Evolutionary conservation across 2,329 filamentous ascomycete species (phyloP).

Genomic region (Aureobasidium sp.): DNA sequence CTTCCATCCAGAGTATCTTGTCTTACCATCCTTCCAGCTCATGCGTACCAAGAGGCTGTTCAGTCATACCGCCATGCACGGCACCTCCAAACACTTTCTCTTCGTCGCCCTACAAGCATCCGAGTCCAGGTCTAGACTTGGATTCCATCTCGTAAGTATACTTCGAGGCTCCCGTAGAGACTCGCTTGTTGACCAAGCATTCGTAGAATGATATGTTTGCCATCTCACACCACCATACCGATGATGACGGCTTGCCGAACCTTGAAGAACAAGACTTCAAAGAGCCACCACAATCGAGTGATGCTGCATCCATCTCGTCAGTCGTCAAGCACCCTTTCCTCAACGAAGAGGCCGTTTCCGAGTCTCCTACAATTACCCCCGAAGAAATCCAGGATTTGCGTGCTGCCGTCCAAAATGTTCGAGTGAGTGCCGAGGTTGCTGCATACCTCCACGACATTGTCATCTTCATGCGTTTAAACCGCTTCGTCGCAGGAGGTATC

Average conservation of each 20-base stretch:
- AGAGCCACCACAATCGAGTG: not conserved
- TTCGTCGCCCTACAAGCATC: constrained; percentile 63
- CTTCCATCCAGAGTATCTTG: constrained; percentile 15
- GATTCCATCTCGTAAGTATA: constrained; percentile 29
- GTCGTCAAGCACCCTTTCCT: constrained; percentile 23
- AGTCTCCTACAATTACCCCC: constrained; percentile 17
- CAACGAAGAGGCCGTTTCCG: constrained; percentile 30
- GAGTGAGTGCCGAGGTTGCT: constrained; percentile 64
- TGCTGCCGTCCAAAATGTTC: constrained; percentile 48
- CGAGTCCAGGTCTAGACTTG: constrained; percentile 27
- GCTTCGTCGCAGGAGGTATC: constrained; percentile 70
- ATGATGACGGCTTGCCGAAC: constrained; percentile 63
- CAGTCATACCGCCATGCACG: constrained; percentile 63
- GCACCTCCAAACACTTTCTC: constrained; percentile 68
- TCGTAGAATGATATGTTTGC: constrained; percentile 67
- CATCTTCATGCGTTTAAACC: constrained; percentile 78
- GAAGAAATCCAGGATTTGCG: constrained; percentile 36
- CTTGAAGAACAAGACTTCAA: constrained; percentile 47
- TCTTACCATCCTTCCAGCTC: constrained; percentile 42
- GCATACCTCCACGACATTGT: constrained; percentile 83
- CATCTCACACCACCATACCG: constrained; percentile 76
- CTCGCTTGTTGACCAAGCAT: not conserved
- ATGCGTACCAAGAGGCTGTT: constrained; percentile 71
- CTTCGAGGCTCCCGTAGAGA: not conserved
- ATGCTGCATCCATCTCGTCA: constrained; percentile 25